Conservation (phyloP, 192 early-diverging fungal genomes). For the Lobosporangium transversale region DNA sequence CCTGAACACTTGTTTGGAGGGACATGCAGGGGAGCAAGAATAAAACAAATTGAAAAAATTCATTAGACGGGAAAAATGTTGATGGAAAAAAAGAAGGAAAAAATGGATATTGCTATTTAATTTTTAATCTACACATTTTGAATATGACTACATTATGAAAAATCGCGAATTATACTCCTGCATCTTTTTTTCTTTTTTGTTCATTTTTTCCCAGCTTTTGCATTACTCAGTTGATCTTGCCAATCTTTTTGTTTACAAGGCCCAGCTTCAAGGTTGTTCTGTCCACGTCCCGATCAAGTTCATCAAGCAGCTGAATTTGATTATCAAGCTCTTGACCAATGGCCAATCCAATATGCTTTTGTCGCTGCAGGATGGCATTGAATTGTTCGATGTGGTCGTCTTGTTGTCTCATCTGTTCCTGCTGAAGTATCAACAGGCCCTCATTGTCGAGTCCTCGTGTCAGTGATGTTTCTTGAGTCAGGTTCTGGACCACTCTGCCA, state of each 20-base stretch:
- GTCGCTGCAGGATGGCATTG: conserved; percentile 77
- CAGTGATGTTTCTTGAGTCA: conserved; percentile 79
- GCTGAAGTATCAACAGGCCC: conserved; percentile 80
- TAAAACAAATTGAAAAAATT: too few relatives aligned
- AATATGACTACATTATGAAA: too few relatives aligned
- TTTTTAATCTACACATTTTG: too few relatives aligned
- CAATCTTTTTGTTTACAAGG: conserved; percentile 83
- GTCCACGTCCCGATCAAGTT: conserved; percentile 84
- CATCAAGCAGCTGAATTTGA: conserved; percentile 89
- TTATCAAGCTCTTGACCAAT: conserved; percentile 92
- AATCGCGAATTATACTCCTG: too few relatives aligned
- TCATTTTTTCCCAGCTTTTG: too few relatives aligned
- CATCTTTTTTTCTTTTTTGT: too few relatives aligned
- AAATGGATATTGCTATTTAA: too few relatives aligned
- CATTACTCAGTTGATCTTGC: conserved; percentile 71
- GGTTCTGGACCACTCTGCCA: conserved; percentile 65
- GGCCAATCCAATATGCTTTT: conserved; percentile 85
- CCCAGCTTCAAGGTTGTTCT: conserved; percentile 78
- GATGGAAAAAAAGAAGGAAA: too few relatives aligned
- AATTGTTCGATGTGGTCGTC: conserved; percentile 83
- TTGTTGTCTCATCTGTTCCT: conserved; percentile 82
- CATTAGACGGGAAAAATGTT: too few relatives aligned
- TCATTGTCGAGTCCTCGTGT: conserved; percentile 82
- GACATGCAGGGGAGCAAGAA: too few relatives aligned
- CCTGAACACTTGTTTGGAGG: too few relatives aligned